Evolutionary conservation across 1,139 yeast genomes (phyloP).

Genomic region (Zygosaccharomyces sapae): DNA sequence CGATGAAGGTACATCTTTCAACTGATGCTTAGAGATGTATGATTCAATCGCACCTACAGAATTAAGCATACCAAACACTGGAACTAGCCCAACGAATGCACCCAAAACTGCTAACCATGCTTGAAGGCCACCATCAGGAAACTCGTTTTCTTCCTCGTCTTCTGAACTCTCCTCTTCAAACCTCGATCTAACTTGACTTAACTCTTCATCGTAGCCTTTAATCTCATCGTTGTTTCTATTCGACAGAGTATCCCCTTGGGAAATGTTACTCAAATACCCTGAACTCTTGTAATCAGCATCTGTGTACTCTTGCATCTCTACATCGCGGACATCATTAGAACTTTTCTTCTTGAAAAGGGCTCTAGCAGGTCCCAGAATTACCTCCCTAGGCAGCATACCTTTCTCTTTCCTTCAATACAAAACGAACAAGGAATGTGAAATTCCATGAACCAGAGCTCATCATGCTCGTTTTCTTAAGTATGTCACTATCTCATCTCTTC

Average conservation of each 20-base stretch:
- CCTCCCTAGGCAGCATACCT: conserved; percentile 11
- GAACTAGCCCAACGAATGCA: conserved; percentile 57
- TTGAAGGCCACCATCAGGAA: conserved; percentile 33
- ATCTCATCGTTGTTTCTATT: conserved; percentile 12
- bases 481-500: background rate
- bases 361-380: conserved; percentile 1
- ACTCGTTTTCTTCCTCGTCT: conserved; percentile 22
- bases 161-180: conserved; percentile 5
- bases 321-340: background rate
- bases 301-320: conserved; percentile 10
- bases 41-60: conserved; percentile 69
- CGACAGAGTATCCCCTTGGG: conserved; percentile 8
- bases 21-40: conserved; percentile 55
- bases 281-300: conserved; percentile 10
- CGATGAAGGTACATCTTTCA: conserved; percentile 46
- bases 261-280: conserved; percentile 15
- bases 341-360: conserved; percentile 4
- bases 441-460: background rate
- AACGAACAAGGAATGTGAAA: background rate
- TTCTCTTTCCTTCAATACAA: background rate
- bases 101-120: conserved; percentile 58
- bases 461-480: background rate
- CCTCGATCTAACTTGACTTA: background rate
- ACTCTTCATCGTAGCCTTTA: conserved; percentile 1
- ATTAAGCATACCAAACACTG: conserved; percentile 63